Evolutionary conservation across 1,139 yeast species (phyloP).

Genomic region (Suhomyces ambrosiae): DNA sequence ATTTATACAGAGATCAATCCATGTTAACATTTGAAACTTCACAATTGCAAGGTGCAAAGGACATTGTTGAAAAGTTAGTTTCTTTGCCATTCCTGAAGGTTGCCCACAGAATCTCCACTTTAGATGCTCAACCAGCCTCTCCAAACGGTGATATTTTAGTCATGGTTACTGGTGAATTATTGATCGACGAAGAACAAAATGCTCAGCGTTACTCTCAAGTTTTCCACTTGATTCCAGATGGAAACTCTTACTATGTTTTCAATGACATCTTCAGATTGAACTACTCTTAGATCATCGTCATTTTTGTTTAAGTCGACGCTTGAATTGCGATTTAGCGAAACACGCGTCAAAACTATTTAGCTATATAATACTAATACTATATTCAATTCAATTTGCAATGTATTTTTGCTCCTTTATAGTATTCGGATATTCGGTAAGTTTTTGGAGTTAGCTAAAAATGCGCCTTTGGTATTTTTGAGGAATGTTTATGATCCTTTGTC

Average conservation of each 20-base stretch:
- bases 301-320: conserved; percentile 1
- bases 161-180: conserved; percentile 95
- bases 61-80: conserved; percentile 85
- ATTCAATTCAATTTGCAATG: not conserved
- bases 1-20: conserved; percentile 92
- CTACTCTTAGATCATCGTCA: conserved; percentile 46
- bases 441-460: not conserved
- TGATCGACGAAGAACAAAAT: conserved; percentile 91
- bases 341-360: not conserved
- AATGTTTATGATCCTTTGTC: not conserved
- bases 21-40: conserved; percentile 96
- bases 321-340: not conserved
- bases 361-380: conserved; percentile 1
- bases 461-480: conserved; percentile 1
- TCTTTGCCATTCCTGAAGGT: conserved; percentile 91
- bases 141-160: conserved; percentile 92
- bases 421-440: not conserved
- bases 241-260: conserved; percentile 86
- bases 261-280: conserved; percentile 96
- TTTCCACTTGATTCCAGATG: conserved; percentile 94
- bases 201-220: conserved; percentile 97
- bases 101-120: conserved; percentile 86
- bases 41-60: conserved; percentile 92
- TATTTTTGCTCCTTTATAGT: not conserved
- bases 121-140: conserved; percentile 98